Evolutionary conservation across 108 stramenopile genomes (phyloP).

Genomic region (Cyclotella cryptica): DNA sequence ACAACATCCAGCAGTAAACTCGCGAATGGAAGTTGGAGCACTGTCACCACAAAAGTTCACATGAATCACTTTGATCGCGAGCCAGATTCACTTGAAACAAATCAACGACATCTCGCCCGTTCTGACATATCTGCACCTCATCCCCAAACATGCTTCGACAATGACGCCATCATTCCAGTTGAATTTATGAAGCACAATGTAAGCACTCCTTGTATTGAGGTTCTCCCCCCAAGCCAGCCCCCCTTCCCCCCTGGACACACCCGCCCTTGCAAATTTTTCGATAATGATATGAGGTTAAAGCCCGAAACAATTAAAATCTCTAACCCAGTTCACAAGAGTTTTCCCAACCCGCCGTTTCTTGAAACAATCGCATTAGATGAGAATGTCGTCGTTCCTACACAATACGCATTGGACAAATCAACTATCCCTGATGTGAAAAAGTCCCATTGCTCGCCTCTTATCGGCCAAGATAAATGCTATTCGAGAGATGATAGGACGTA

Average conservation of each 20-base stretch:
- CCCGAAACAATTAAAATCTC: neutral
- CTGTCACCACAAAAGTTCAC: neutral
- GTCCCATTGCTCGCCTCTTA: neutral
- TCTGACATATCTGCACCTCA: neutral
- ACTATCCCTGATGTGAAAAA: neutral
- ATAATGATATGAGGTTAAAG: neutral
- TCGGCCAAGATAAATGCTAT: neutral
- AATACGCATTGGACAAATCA: too few species aligned
- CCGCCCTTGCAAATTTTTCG: neutral
- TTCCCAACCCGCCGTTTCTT: neutral
- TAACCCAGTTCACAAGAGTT: neutral
- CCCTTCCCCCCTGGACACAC: neutral
- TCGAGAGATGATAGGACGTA: neutral
- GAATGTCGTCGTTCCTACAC: neutral
- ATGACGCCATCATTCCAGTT: neutral
- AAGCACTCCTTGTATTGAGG: neutral
- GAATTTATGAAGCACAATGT: neutral
- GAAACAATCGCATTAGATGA: neutral
- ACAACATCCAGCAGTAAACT: neutral
- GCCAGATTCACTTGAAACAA: neutral
- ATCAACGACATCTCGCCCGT: neutral
- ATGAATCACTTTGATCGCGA: neutral
- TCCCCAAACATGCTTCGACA: neutral
- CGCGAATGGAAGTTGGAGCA: neutral
- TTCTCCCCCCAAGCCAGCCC: neutral